phyloP scores from a whole-genome alignment of 805 yeast genomes.

The Saturnispora hagleri region DNA sequence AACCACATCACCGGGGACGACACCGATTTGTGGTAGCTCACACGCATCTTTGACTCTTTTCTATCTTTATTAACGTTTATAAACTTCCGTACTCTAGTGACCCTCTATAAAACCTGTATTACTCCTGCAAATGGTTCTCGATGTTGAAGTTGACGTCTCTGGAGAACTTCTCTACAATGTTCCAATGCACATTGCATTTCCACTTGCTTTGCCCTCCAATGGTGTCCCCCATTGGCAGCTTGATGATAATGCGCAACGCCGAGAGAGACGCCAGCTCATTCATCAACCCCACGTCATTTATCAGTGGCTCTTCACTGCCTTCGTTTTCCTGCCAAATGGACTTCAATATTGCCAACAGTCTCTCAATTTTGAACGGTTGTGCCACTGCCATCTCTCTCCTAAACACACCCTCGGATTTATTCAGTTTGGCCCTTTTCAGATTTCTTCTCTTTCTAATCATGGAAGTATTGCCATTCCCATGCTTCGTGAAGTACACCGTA shows the following conservation, averaged over 20 bases:
- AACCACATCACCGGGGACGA: conserved; percentile 17
- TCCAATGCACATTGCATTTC: conserved; percentile 72
- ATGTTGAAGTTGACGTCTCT: conserved; percentile 58
- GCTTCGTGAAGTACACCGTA: conserved; percentile 56
- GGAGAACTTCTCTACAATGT: conserved; percentile 49
- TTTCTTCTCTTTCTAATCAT: conserved; percentile 30
- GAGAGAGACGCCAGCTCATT: conserved; percentile 31
- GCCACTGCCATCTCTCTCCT: conserved; percentile 63
- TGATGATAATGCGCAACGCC: conserved; percentile 24
- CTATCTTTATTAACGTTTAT: conserved; percentile 9
- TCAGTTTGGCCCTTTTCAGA: conserved; percentile 13
- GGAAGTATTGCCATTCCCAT: conserved; percentile 34
- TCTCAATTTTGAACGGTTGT: conserved; percentile 64
- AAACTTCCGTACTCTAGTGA: neutral
- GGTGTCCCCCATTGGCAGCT: conserved; percentile 27
- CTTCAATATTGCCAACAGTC: conserved; percentile 70
- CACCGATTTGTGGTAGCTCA: conserved; percentile 23
- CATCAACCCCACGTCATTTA: conserved; percentile 29
- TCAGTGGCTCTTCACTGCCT: conserved; percentile 27
- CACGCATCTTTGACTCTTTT: conserved; percentile 1
- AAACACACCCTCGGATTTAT: conserved; percentile 34
- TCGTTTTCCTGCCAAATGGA: conserved; percentile 45
- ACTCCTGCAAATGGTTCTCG: conserved; percentile 42
- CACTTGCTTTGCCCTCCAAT: conserved; percentile 66
- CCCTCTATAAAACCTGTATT: neutral